Evolutionary conservation across 371 early-diverging fungal species (phyloP), one percentile per base, ranked within the genome.

Genomic region (Rhizopus microsporus): DNA sequence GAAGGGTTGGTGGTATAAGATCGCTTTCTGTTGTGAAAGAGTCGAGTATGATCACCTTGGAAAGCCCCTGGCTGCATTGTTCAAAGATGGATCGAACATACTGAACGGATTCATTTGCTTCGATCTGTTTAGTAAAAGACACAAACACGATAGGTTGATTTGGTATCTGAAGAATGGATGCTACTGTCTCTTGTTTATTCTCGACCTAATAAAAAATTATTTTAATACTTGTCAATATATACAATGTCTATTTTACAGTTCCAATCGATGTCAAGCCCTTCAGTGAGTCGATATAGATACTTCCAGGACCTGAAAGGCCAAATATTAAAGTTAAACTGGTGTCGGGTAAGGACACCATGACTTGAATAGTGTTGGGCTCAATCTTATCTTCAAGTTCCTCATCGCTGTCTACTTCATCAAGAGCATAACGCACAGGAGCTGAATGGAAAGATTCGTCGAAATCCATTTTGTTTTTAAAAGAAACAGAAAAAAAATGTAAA

Each of bases 351-450:
- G 51, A 15, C 15, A 16, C 7, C 9, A 13, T n/a, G 7, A n/a
- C 15, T 6, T 43, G 43, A 43, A 43, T 43, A 1, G 12, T 43
- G 5, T 33, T n/a, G 15, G n/a, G 10, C 13, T 47, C 12, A 7
- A 39, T 15, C 52, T 43, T 15, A 12, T 50, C 62, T 51, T 72
- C 58, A 15, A 53, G 38, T 46, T 74, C 70, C 10, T 67, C 66
- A 31, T 77, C 78, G n/a, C 71, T 68, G 10, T 71, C 71, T 13
- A 60, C 59, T 48, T 73, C 74, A 34, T 76, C 77, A 4, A 75
- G 56, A 30, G 78, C 74, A 52, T 78, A 78, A 17, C 78, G 62
- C 5, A 74, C 71, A 32, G 78, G 78, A 12, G 75, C 72, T 31
- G 69, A 52, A 17, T 72, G 34, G 39, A 76, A 77, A 4, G 62